Percentiles rank a stretch among this genome's conserved stretches.
Evolutionary conservation across 2,329 filamentous ascomycete genomes (phyloP).

Genomic region (Amphichorda felina): DNA sequence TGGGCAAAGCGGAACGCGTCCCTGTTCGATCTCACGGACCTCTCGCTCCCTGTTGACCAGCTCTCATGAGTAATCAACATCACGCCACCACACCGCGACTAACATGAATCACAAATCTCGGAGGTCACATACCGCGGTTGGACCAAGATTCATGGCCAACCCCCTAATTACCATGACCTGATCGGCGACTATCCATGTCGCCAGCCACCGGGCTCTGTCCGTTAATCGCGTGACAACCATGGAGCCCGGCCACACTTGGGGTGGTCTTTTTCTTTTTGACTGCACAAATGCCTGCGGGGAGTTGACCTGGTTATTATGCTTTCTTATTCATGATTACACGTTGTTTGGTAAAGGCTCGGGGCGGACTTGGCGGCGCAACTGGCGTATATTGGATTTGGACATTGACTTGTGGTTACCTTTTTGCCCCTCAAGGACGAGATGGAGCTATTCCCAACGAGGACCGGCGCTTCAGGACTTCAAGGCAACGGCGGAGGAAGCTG

Average conservation of each 20-base stretch:
- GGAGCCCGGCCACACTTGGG: too few species aligned
- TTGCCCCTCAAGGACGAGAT: neutral
- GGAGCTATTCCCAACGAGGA: neutral
- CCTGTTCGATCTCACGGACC: constrained; percentile 41
- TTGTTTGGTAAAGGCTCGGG: neutral
- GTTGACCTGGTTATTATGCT: neutral
- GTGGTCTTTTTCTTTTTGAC: too few species aligned
- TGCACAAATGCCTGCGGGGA: neutral
- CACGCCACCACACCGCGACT: neutral
- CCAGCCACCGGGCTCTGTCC: too few species aligned
- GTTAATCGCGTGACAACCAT: too few species aligned
- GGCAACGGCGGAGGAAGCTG: too few species aligned
- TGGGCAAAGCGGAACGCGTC: constrained; percentile 80
- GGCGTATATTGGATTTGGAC: constrained; percentile 1
- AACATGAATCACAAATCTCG: too few species aligned
- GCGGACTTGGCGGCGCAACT: neutral
- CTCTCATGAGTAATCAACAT: constrained; percentile 7
- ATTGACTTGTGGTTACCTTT: neutral
- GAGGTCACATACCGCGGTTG: too few species aligned
- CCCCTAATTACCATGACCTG: too few species aligned
- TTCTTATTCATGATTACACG: neutral
- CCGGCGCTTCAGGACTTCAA: too few species aligned
- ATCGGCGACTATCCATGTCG: too few species aligned
- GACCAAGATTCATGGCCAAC: too few species aligned
- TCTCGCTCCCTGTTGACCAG: constrained; percentile 37